Base-by-base conservation (phyloP, 176 grass and related monocot species). In the Eleusine coracana region DNA sequence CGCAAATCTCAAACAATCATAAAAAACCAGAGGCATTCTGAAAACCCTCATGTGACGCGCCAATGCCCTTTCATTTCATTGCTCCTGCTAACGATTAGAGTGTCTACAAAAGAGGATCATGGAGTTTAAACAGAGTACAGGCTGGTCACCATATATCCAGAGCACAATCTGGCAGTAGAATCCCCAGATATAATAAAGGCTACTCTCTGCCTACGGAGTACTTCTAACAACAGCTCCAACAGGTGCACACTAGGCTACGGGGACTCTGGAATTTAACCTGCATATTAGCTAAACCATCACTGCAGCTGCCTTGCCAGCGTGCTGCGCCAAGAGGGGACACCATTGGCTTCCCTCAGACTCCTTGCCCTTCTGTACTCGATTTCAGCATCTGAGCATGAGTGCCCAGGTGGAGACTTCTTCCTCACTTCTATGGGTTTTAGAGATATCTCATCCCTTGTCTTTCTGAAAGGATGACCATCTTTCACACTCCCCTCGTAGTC, bases 371-470 rank as follows among this genome's bases (percentile, higher is more conserved):
- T 91, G 80, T 89, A 99, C 63, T 99, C 96, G 6, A 99, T 87
- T 66, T 99, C 96, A 39, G 93, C 96, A 76, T 99, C 96, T 71
- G 96, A 99, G 77, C 89, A 96, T 9, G 93, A 90, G 65, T 96
- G 82, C 6, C 89, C 81, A 23, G 87, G 88, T 21, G 48, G 82
- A 71, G 61, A 74, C 89, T 90, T 93, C 86, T 86, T 98, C 86
- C 88, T 91, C 1, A 81, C 73, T 59, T 92, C 91, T 82, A 85
- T 88, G 38, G 73, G 83, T 77, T 90, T 94, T 28, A 84, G 83
- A 72, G 65, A 82, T 87, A 83, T 93, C 80, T 93, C 77, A 78
- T 91, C 93, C 10, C 73, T 70, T 27, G 68, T 55, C 50, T 66
- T 87, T 74, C 84, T 77, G 79, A 84, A 95, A 90, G 85, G 89